Conservation (phyloP, 1,284 basidiomycete genomes). For the Cutaneotrichosporon mucoides region DNA sequence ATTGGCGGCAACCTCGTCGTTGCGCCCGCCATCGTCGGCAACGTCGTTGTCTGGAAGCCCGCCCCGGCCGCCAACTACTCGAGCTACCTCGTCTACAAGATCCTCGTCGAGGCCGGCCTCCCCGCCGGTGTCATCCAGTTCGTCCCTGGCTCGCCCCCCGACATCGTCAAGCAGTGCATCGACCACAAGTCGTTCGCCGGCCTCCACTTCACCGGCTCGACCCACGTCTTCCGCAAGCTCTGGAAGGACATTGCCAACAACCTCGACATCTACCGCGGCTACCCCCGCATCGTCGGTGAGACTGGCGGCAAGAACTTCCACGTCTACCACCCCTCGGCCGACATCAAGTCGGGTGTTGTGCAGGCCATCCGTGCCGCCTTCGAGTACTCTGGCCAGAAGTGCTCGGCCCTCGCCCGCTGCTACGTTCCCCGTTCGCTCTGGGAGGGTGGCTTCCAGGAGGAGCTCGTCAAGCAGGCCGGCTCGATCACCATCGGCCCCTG, state of each 20-base stretch:
- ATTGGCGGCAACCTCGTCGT: constrained; percentile 84
- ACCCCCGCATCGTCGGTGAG: constrained; percentile 92
- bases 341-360: constrained; percentile 78
- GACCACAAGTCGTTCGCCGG: constrained; percentile 76
- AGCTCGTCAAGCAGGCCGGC: constrained; percentile 67
- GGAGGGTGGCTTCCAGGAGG: constrained; percentile 80
- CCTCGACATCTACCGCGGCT: constrained; percentile 76
- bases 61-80: constrained; percentile 92
- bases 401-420: constrained; percentile 84
- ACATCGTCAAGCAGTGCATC: constrained; percentile 77
- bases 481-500: constrained; percentile 82
- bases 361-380: constrained; percentile 88
- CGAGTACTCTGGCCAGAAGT: constrained; percentile 98
- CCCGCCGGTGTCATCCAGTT: constrained; percentile 97
- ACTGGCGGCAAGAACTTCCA: constrained; percentile 91
- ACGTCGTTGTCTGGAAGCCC: constrained; percentile 96
- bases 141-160: constrained; percentile 77
- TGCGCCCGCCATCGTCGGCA: constrained; percentile 91
- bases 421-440: constrained; percentile 87
- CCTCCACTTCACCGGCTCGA: constrained; percentile 96
- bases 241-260: constrained; percentile 95
- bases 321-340: constrained; percentile 80
- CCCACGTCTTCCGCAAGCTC: constrained; percentile 85
- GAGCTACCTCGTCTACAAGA: constrained; percentile 88
- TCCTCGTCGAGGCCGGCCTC: constrained; percentile 89